phyloP scores from a whole-genome alignment of 2,329 filamentous ascomycete species.

The Helotiales sp. region DNA sequence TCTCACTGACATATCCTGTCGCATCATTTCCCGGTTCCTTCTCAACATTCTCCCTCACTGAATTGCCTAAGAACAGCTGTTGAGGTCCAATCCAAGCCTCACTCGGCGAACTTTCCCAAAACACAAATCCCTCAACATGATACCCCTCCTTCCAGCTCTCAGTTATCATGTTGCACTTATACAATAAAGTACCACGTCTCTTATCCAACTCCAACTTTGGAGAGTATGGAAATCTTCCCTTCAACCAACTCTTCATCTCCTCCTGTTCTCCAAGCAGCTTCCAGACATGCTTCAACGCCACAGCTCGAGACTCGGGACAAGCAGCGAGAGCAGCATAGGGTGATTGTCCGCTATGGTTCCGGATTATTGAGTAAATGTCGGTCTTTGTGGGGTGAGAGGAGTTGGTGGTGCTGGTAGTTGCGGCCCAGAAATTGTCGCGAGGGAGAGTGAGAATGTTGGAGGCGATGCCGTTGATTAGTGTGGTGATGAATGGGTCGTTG shows the following conservation, averaged over 20 bases:
- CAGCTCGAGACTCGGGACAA: background rate
- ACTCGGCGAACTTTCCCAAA: no score
- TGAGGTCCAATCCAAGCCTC: no score
- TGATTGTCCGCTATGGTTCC: background rate
- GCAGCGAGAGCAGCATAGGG: background rate
- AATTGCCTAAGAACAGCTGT: background rate
- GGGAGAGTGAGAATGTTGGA: background rate
- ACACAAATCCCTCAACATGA: background rate
- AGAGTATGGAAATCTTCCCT: background rate
- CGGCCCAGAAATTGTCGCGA: background rate
- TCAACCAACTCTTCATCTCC: background rate
- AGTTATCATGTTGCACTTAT: background rate
- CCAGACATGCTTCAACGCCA: conserved; percentile 2
- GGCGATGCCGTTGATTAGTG: background rate
- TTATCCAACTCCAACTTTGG: background rate
- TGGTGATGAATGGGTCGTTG: background rate
- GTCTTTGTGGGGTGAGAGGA: background rate
- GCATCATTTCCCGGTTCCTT: background rate
- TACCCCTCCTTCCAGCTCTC: background rate
- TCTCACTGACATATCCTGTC: background rate
- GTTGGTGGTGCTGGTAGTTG: background rate
- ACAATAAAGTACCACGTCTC: background rate
- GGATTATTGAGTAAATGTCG: background rate
- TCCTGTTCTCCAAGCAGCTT: background rate
- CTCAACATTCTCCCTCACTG: background rate